phyloP scores from a whole-genome alignment of 2,329 filamentous ascomycete genomes.

The Claviceps humidiphila region DNA sequence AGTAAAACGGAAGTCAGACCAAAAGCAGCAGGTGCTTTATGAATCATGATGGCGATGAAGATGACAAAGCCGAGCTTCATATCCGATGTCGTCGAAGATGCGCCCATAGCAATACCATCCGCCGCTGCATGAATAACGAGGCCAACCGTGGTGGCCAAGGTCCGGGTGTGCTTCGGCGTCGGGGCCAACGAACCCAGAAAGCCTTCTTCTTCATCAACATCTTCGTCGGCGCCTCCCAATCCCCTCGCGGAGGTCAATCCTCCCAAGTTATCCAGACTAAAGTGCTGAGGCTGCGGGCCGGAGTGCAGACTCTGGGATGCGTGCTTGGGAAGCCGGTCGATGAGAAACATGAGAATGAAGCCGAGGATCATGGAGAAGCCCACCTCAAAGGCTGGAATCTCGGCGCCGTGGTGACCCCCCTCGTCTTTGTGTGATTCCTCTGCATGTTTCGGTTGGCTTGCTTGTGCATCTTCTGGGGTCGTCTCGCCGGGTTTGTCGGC shows the following conservation, averaged over 20 bases:
- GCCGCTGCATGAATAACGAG: constrained; percentile 93
- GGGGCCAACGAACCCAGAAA: constrained; percentile 47
- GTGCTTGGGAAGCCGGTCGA: constrained; percentile 73
- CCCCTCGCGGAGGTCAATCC: constrained; percentile 23
- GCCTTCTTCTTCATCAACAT: constrained; percentile 42
- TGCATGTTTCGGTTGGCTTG: constrained; percentile 7
- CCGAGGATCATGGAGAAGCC: constrained; percentile 77
- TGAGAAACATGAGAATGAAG: constrained; percentile 93
- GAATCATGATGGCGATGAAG: constrained; percentile 92
- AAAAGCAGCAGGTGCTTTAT: constrained; percentile 93
- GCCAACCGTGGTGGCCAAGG: constrained; percentile 75
- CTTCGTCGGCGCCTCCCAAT: constrained; percentile 32
- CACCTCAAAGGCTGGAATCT: constrained; percentile 60
- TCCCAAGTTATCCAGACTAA: constrained; percentile 73
- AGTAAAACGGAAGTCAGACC: constrained; percentile 81
- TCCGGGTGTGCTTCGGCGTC: constrained; percentile 44
- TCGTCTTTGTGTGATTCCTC: constrained; percentile 20
- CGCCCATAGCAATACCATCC: constrained; percentile 90
- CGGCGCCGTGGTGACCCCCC: constrained; percentile 13
- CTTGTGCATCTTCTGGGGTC: not conserved
- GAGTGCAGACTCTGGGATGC: constrained; percentile 51
- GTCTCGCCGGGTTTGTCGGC: not conserved
- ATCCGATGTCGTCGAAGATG: constrained; percentile 64
- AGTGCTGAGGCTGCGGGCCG: constrained; percentile 61
- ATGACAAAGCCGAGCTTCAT: constrained; percentile 77